Base-by-base conservation (phyloP, 1,139 yeast genomes). In the Candida sp. region DNA sequence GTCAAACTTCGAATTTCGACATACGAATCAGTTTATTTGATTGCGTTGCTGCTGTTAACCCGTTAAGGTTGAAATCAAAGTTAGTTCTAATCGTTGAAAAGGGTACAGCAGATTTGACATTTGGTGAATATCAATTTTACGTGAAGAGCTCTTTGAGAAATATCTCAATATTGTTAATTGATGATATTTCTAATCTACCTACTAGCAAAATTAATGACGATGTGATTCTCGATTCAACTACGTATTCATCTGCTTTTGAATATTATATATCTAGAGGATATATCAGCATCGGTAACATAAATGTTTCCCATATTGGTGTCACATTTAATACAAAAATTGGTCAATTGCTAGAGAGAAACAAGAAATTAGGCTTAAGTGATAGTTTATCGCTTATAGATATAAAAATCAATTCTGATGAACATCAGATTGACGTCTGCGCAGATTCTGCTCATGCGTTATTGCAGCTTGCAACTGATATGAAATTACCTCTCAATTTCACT, bases 391-490 rank as follows among this genome's bases (percentile, higher is more conserved):
- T 63, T 6, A 42, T 77, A 4, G 79, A 76, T 41, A 44, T 82
- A 29, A 75, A 72, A 41, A 56, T 83, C 11, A 72, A 73, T 39
- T 56, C 79, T 11, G 87, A 81, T 43, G 68, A 71, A 11, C 56
- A 78, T 21, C 73, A 69, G 22, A 42, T 85, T 1, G 83, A 84
- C 34, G 54, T 89, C 2, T 90, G 97, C 65, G 93, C 97, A 0
- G 98, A 91, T 60, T 88, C 97, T 0, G 75, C 83, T 0, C 85
- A 87, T 55, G 80, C 91, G 5, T 63, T 90, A 36, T 51, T 80
- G 2, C 95, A 86, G 51, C 56, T 87, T 21, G 49, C 85, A 11
- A 83, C 79, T 49, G 96, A 89, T 53, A 67, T 90, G 55, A 87
- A 85, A 53, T 79, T 80, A 9, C 91, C 91, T 0, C 64, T 87